A percentile compares a stretch with the other conserved stretches of the same genome.
Evolutionary conservation across 306 rosid genomes (phyloP).

Genomic region (Begonia fuchsioides): DNA sequence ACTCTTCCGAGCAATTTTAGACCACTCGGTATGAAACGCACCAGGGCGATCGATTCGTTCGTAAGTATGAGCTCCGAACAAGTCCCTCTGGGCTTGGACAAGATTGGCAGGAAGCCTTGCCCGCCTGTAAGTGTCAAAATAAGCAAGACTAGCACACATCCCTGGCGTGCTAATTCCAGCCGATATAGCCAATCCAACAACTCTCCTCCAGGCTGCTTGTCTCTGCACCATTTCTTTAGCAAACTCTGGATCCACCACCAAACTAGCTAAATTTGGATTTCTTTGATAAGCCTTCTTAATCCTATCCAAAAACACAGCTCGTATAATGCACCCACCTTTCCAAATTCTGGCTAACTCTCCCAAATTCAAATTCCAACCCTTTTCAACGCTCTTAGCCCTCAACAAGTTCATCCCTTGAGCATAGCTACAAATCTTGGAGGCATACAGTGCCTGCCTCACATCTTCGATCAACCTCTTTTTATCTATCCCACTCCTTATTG

Average conservation of each 20-base stretch:
- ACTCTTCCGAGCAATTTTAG: constrained; percentile 59
- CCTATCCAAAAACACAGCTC: constrained; percentile 88
- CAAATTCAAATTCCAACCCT: constrained; percentile 73
- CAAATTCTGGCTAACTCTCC: constrained; percentile 93
- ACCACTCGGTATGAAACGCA: constrained; percentile 82
- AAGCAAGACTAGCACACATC: constrained; percentile 92
- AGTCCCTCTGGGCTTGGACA: constrained; percentile 92
- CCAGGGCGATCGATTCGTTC: constrained; percentile 80
- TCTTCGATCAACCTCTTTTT: constrained; percentile 78
- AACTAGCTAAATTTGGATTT: constrained; percentile 59
- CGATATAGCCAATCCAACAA: constrained; percentile 70
- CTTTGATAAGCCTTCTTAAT: constrained; percentile 89
- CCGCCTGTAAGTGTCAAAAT: constrained; percentile 74
- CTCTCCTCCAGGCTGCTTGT: constrained; percentile 89
- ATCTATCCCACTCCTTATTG: constrained; percentile 33
- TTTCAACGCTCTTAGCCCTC: constrained; percentile 77
- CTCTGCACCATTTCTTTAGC: constrained; percentile 94
- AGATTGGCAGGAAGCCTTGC: constrained; percentile 90
- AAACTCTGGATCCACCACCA: constrained; percentile 83
- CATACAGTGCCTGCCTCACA: constrained; percentile 89
- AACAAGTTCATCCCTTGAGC: constrained; percentile 93
- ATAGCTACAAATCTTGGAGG: constrained; percentile 89
- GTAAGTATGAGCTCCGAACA: constrained; percentile 92
- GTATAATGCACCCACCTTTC: constrained; percentile 92
- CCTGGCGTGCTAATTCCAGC: constrained; percentile 91